Evolutionary conservation across 1,284 basidiomycete genomes (phyloP).

Genomic region (Macrocystidia cucumis): DNA sequence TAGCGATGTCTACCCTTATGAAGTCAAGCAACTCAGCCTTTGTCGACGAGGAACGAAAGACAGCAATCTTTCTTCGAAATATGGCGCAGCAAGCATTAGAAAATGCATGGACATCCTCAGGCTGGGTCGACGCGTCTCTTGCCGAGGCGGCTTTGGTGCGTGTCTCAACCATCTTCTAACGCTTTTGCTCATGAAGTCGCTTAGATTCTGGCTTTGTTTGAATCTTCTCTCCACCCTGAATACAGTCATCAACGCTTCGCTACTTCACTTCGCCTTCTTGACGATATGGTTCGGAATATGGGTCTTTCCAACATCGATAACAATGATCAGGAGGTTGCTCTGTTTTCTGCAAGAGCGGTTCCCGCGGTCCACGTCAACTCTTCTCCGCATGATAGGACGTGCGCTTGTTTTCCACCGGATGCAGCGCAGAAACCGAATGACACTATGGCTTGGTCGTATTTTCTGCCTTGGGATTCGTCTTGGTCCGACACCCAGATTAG

Average conservation of each 20-base stretch:
- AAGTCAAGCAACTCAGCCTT: slow-evolving; percentile 61
- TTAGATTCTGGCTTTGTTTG: slow-evolving; percentile 68
- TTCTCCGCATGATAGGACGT: slow-evolving; percentile 25
- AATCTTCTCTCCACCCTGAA: slow-evolving; percentile 62
- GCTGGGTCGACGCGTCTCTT: slow-evolving; percentile 51
- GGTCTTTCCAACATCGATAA: slow-evolving; percentile 50
- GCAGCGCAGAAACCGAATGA: slow-evolving; percentile 28
- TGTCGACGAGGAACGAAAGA: slow-evolving; percentile 38
- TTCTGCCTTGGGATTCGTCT: slow-evolving; percentile 50
- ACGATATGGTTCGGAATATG: slow-evolving; percentile 50
- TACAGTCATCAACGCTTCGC: slow-evolving; percentile 47
- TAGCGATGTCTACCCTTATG: slow-evolving; percentile 68
- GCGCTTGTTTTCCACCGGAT: slow-evolving; percentile 41
- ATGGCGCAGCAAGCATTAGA: slow-evolving; percentile 48
- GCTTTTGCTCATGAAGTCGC: slow-evolving; percentile 4
- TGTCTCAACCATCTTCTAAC: slow-evolving; percentile 10
- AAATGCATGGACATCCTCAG: slow-evolving; percentile 37
- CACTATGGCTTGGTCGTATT: slow-evolving; percentile 37
- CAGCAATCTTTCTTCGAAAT: slow-evolving; percentile 46
- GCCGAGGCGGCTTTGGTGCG: slow-evolving; percentile 71
- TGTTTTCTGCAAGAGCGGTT: slow-evolving; percentile 38
- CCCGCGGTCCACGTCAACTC: slow-evolving; percentile 32
- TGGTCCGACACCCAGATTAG: slow-evolving; percentile 48
- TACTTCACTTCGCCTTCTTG: slow-evolving; percentile 47
- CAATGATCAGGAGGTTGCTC: slow-evolving; percentile 42